phyloP scores from a whole-genome alignment of 2,329 filamentous ascomycete genomes.

The Aureobasidium sp. region DNA sequence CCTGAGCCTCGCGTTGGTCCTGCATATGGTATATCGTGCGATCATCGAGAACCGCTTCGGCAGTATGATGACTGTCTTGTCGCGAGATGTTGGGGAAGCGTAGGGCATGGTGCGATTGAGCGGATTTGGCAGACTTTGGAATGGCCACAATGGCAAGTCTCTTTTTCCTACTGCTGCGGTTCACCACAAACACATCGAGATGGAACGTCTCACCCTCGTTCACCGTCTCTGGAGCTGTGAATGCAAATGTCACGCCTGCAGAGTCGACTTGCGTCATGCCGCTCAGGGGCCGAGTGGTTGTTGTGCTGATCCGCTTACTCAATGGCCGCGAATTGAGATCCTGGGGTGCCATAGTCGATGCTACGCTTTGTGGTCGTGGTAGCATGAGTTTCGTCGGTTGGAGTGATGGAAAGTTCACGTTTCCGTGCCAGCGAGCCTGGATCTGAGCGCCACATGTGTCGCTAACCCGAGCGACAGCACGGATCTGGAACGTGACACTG shows the following conservation, averaged over 20 bases:
- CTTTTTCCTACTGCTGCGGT: slow-evolving; percentile 54
- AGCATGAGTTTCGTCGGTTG: not conserved
- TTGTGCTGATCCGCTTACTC: slow-evolving; percentile 12
- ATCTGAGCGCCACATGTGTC: slow-evolving; percentile 43
- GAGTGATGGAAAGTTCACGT: slow-evolving; percentile 16
- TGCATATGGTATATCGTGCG: slow-evolving; percentile 8
- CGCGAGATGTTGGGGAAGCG: not conserved
- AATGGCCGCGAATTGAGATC: not conserved
- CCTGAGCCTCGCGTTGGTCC: slow-evolving; percentile 38
- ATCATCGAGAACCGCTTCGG: slow-evolving; percentile 21
- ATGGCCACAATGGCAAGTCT: slow-evolving; percentile 64
- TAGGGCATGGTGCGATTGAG: slow-evolving; percentile 23
- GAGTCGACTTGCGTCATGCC: slow-evolving; percentile 4
- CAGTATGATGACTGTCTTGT: slow-evolving; percentile 31
- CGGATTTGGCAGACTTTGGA: slow-evolving; percentile 54
- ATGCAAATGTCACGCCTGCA: slow-evolving; percentile 63
- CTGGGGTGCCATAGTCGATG: not conserved
- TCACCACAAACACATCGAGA: slow-evolving; percentile 70
- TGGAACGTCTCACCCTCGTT: slow-evolving; percentile 60
- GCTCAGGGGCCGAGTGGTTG: not conserved
- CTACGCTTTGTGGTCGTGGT: not conserved
- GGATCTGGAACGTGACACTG: slow-evolving; percentile 43
- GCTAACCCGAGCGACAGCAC: slow-evolving; percentile 52
- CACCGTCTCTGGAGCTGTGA: slow-evolving; percentile 55
- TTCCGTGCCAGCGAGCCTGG: slow-evolving; percentile 18